Evolutionary conservation across 2,329 filamentous ascomycete species (phyloP).

Genomic region (Scedosporium boydii): DNA sequence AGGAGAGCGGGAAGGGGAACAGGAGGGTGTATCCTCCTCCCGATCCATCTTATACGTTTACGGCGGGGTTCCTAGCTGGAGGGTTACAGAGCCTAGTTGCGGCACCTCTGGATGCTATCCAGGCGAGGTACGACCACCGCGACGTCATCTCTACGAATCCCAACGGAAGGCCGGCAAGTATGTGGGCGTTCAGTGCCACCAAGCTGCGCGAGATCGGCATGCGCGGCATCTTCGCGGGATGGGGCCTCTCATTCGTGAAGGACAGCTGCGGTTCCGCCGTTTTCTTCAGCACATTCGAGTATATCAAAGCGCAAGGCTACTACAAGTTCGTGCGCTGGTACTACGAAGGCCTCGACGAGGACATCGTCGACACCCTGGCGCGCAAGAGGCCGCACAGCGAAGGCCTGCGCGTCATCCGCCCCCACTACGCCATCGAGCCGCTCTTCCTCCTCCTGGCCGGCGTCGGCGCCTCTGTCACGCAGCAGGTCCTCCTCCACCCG

Average conservation of each 20-base stretch:
- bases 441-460: constrained; percentile 62
- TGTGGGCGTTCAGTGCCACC: constrained; percentile 62
- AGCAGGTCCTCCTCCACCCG: constrained; percentile 63
- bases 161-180: constrained; percentile 42
- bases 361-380: constrained; percentile 37
- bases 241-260: constrained; percentile 58
- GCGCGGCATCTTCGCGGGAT: constrained; percentile 66
- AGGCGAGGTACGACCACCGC: constrained; percentile 58
- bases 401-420: constrained; percentile 46
- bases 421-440: constrained; percentile 68
- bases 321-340: constrained; percentile 63
- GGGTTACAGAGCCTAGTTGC: constrained; percentile 61
- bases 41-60: constrained; percentile 51
- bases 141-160: constrained; percentile 27
- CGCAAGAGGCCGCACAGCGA: constrained; percentile 23
- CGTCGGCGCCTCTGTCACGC: constrained; percentile 55
- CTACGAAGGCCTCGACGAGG: constrained; percentile 50
- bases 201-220: constrained; percentile 60
- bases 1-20: constrained; percentile 45
- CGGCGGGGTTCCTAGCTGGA: constrained; percentile 61
- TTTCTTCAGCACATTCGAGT: constrained; percentile 70
- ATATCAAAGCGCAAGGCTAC: constrained; percentile 62
- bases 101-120: constrained; percentile 66
- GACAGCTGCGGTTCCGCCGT: constrained; percentile 60
- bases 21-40: constrained; percentile 65